Conservation (phyloP, 352 stramenopile genomes). For the Phytophthora tubulina region DNA sequence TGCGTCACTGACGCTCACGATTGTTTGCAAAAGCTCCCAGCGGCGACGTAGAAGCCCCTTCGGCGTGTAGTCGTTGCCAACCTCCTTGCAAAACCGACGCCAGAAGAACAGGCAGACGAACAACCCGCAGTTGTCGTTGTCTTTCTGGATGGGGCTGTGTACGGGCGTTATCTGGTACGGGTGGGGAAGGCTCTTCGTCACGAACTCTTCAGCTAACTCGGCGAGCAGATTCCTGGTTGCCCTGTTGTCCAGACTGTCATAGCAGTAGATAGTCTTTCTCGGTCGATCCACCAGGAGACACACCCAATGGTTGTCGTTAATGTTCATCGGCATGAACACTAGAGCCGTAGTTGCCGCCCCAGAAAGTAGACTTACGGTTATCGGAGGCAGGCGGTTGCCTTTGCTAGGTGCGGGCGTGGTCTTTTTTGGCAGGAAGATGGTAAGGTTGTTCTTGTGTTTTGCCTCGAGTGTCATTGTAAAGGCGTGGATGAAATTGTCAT, state of each 20-base stretch:
- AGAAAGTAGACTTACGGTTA: background rate
- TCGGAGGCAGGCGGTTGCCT: background rate
- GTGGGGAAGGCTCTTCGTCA: background rate
- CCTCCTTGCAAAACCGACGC: constrained; percentile 3
- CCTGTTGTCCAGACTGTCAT: constrained; percentile 13
- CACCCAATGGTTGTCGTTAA: constrained; percentile 8
- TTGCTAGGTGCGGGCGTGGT: background rate
- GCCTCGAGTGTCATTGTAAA: background rate
- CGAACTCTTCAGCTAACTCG: background rate
- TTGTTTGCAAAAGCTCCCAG: background rate
- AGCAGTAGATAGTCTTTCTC: constrained; percentile 11
- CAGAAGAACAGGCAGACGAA: constrained; percentile 13
- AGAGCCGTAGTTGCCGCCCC: background rate
- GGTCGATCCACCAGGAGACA: constrained; percentile 4
- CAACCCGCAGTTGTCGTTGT: constrained; percentile 7
- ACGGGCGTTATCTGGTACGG: background rate
- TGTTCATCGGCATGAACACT: constrained; percentile 15
- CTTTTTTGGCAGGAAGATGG: background rate
- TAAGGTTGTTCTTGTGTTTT: background rate
- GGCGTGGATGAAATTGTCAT: constrained; percentile 18
- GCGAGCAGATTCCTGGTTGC: constrained; percentile 1
- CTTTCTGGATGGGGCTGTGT: constrained; percentile 13
- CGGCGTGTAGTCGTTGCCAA: constrained; percentile 1
- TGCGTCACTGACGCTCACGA: background rate
- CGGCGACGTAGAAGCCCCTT: background rate